phyloP scores from a whole-genome alignment of 1,284 basidiomycete species.

The Salmacisia buchloeana region DNA sequence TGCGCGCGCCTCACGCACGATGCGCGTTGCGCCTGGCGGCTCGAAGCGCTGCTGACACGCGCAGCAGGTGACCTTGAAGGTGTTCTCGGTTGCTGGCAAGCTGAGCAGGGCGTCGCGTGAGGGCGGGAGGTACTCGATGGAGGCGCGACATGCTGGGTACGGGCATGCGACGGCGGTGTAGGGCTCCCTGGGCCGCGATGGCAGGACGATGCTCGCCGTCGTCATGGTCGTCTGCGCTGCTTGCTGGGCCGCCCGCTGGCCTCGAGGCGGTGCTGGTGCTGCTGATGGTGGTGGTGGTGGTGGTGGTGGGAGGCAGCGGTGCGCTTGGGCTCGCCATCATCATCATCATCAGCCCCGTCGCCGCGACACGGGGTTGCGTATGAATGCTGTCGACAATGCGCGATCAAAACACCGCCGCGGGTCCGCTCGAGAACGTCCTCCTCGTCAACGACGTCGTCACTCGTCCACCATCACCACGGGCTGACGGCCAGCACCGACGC shows the following conservation, averaged over 20 bases:
- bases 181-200: conserved; percentile 39
- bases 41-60: conserved; percentile 43
- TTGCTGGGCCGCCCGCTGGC: neutral
- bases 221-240: neutral
- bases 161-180: conserved; percentile 41
- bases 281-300: too few relatives aligned
- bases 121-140: conserved; percentile 44
- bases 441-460: too few relatives aligned
- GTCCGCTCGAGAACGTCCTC: too few relatives aligned
- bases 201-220: conserved; percentile 10
- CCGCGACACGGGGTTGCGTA: too few relatives aligned
- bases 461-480: too few relatives aligned
- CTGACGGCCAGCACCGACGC: too few relatives aligned
- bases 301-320: too few relatives aligned
- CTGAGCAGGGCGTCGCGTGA: conserved; percentile 19
- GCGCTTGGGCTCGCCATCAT: too few relatives aligned
- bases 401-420: too few relatives aligned
- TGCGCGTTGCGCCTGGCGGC: conserved; percentile 38
- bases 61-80: conserved; percentile 46
- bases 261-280: neutral
- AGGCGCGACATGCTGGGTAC: conserved; percentile 36
- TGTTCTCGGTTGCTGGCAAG: conserved; percentile 31
- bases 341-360: too few relatives aligned
- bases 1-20: conserved; percentile 37
- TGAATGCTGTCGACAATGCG: too few relatives aligned